Base-by-base conservation (phyloP, 305 asterid genomes). In the Fraxinus velutina region DNA sequence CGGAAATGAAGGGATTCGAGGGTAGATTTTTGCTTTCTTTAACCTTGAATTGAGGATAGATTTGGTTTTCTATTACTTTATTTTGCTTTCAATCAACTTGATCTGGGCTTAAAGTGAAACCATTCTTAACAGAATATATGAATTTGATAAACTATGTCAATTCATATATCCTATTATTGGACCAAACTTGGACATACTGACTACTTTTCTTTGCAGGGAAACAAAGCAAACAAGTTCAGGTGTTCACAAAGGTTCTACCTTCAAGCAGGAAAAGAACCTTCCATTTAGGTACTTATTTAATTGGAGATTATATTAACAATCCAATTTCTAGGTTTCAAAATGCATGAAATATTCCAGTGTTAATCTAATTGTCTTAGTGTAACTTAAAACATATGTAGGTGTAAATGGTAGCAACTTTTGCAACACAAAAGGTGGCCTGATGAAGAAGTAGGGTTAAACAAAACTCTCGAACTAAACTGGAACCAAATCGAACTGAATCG, bases 201-300 rank as follows among this genome's bases (percentile, higher is more conserved):
- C 55, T 88, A 77, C 77, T 84, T 81, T 64, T 78, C 78, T 73
- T 82, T 86, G 88, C 55, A 93, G 97, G 81, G 75, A 92, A 88
- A 80, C 92, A 88, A 89, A 91, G 89, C 83, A 92, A 97, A 88
- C 96, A 93, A 90, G 89, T 96, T 86, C 90, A 71, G 85, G 73
- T 91, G 50, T 92, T 97, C 90, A 79, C 91, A 22, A 93, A 93
- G 85, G 90, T 90, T 86, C 98, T 98, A 33, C 97, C 99, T 84
- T 88, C 97, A 73, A 88, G 97, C 87, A 78, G 47, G 72, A 94
- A 90, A 88, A 91, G 97, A 90, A 90, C 89, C 86, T 91, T 71
- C 78, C 89, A 50, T 85, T 97, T 96, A 87, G 97, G 98, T 92
- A 90, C 79, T 76, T 66, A 52, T 66, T 12, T 47, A 0, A 47